These are phyloP conservation scores for Solanum hybrid DNA, from an alignment of 305 asterid genomes.

Conservation along the genomic window DNA sequence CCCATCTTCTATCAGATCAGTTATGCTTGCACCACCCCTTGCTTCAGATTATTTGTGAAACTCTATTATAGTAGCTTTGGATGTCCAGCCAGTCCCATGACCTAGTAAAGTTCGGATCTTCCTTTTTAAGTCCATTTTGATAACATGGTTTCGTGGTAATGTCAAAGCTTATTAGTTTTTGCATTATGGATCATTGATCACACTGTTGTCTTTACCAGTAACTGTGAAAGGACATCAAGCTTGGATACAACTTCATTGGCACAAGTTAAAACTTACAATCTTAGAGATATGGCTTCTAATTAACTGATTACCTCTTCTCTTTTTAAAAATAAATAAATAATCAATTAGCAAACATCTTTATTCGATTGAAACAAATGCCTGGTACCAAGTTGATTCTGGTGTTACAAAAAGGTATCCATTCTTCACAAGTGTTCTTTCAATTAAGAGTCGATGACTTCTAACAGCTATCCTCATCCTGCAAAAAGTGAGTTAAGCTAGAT, in stretches of 20 bases:
- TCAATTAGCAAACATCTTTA: neutral
- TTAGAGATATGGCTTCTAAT: neutral
- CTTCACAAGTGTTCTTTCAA: neutral
- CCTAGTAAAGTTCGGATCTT: neutral
- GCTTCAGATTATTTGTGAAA: neutral
- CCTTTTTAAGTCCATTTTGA: neutral
- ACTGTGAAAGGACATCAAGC: neutral
- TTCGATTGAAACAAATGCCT: neutral
- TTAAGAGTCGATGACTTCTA: neutral
- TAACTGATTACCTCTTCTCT: neutral
- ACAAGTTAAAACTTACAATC: neutral
- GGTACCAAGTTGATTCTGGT: neutral
- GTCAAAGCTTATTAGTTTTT: neutral
- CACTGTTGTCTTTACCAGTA: neutral
- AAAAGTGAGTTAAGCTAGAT: neutral
- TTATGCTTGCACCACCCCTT: neutral
- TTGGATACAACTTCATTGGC: neutral
- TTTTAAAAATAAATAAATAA: neutral
- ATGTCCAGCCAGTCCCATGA: neutral
- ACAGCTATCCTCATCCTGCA: neutral
- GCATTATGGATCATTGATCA: neutral
- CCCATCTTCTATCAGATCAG: neutral
- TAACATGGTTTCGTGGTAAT: neutral
- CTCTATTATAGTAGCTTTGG: neutral
- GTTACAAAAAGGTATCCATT: neutral